These are phyloP conservation scores for Lasiodiplodia citricola DNA, from an alignment of 2,329 filamentous ascomycete genomes.

Conservation along the genomic window DNA sequence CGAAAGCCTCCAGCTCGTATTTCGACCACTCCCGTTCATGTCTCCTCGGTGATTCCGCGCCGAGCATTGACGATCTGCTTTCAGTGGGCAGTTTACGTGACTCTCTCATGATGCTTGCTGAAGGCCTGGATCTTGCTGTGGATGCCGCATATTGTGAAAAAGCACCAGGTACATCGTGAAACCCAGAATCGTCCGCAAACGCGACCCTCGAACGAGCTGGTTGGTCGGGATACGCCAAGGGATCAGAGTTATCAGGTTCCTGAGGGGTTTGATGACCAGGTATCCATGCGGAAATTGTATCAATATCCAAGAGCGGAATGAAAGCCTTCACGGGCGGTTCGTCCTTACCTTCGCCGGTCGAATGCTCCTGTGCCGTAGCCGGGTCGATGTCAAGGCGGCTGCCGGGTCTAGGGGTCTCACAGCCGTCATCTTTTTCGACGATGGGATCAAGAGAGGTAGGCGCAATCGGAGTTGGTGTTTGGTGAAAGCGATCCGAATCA, in stretches of 20 bases:
- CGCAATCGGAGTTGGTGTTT: neutral
- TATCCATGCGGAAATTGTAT: conserved; percentile 46
- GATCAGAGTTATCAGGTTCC: neutral
- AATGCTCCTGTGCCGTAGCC: neutral
- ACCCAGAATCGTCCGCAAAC: conserved; percentile 43
- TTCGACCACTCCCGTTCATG: neutral
- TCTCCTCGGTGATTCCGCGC: neutral
- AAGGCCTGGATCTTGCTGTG: conserved; percentile 39
- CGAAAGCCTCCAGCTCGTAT: conserved; percentile 37
- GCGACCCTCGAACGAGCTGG: conserved; percentile 25
- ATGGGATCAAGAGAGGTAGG: conserved; percentile 31
- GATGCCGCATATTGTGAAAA: conserved; percentile 56
- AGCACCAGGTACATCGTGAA: conserved; percentile 51
- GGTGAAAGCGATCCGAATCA: conserved; percentile 23
- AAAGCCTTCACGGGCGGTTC: neutral
- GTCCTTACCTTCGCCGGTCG: neutral
- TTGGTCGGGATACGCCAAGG: neutral
- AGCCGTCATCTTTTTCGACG: conserved; percentile 42
- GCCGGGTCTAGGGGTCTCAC: conserved; percentile 45
- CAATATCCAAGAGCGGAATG: conserved; percentile 43
- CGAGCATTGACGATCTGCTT: neutral
- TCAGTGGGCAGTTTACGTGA: neutral
- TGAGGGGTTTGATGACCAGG: conserved; percentile 28
- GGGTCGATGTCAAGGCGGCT: conserved; percentile 37
- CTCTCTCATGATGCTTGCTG: conserved; percentile 18